phyloP scores from a whole-genome alignment of 345 rosid species.

The Trapa bicornis region DNA sequence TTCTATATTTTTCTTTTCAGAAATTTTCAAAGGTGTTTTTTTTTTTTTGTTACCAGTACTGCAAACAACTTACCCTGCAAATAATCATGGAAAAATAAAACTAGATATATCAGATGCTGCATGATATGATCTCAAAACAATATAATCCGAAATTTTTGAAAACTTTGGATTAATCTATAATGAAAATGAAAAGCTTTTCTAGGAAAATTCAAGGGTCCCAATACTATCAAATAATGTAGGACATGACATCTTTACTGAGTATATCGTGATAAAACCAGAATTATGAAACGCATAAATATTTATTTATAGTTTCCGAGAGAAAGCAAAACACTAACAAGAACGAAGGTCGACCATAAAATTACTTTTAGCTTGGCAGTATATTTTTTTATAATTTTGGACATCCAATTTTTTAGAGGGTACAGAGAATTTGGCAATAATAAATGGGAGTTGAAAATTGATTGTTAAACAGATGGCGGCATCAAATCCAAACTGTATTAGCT shows the following conservation, averaged over 20 bases:
- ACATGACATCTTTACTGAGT: not conserved
- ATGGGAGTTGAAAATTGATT: no score
- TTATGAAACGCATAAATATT: not conserved
- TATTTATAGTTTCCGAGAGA: not conserved
- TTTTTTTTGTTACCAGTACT: not conserved
- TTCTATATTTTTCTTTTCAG: not conserved
- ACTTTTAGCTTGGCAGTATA: no score
- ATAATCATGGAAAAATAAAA: not conserved
- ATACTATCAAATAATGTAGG: not conserved
- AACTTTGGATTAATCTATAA: not conserved
- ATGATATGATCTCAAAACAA: not conserved
- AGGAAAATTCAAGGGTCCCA: not conserved
- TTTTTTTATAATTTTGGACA: no score
- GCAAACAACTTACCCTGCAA: not conserved
- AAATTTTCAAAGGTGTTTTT: not conserved
- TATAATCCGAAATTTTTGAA: not conserved
- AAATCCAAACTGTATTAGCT: no score
- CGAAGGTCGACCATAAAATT: no score
- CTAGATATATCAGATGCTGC: not conserved
- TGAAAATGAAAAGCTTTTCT: not conserved
- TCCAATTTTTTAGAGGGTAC: no score
- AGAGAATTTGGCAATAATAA: no score
- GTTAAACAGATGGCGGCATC: no score
- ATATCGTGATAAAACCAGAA: not conserved
- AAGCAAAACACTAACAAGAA: not conserved